These are phyloP conservation scores for Eucalyptus guilfoylei DNA, from an alignment of 345 rosid genomes.

Conservation along the genomic window DNA sequence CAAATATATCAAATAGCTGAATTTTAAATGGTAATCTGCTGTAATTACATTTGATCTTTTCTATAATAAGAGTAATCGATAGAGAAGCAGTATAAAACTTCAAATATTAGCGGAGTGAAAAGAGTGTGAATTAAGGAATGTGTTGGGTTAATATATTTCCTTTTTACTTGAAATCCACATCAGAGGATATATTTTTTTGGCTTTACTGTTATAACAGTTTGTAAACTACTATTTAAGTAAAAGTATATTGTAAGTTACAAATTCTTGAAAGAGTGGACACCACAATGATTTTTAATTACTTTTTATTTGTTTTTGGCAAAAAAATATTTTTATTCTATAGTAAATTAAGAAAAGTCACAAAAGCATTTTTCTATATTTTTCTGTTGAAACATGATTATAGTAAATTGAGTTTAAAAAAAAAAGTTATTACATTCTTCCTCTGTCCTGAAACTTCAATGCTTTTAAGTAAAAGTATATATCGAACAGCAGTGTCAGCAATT, in stretches of 20 bases:
- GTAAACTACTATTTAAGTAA: no score
- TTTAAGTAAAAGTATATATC: background rate
- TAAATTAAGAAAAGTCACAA: no score
- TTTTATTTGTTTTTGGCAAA: no score
- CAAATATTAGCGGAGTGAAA: background rate
- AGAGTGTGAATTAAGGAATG: background rate
- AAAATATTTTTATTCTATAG: no score
- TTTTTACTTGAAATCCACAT: background rate
- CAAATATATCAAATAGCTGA: background rate
- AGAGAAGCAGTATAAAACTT: background rate
- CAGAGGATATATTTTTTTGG: background rate
- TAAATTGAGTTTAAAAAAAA: background rate
- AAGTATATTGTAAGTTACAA: no score
- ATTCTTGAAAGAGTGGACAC: no score
- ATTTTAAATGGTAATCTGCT: background rate
- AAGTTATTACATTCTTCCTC: background rate
- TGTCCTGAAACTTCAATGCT: background rate
- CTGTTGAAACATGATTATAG: background rate
- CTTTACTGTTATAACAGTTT: no score
- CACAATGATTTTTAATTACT: no score
- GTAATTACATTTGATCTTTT: background rate
- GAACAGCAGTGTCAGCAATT: fast-evolving
- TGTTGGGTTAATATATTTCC: background rate
- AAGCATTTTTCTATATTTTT: no score
- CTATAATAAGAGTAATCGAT: background rate